Conservation (phyloP, 805 yeast species). For the Candida pini region DNA sequence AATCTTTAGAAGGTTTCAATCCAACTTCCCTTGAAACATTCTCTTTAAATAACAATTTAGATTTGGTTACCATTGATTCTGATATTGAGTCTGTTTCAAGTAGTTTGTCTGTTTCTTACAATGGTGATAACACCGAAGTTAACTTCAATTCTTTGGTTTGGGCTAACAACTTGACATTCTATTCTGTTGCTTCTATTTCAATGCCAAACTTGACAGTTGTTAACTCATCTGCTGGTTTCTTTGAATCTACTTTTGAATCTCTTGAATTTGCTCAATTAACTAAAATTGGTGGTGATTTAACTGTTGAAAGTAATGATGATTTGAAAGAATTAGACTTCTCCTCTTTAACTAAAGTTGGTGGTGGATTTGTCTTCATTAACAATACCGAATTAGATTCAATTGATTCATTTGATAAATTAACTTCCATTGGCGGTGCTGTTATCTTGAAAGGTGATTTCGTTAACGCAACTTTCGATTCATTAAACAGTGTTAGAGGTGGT, state of each 20-base stretch:
- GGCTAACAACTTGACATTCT: slow-evolving; percentile 87
- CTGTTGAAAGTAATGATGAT: slow-evolving; percentile 67
- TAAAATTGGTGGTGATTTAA: slow-evolving; percentile 73
- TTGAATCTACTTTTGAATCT: slow-evolving; percentile 59
- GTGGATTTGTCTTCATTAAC: slow-evolving; percentile 89
- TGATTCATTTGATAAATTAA: slow-evolving; percentile 68
- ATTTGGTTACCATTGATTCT: slow-evolving; percentile 67
- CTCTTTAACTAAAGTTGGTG: slow-evolving; percentile 69
- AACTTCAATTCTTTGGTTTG: slow-evolving; percentile 62
- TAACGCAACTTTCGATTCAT: slow-evolving; percentile 67
- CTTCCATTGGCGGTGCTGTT: slow-evolving; percentile 84
- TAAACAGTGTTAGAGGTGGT: slow-evolving; percentile 87
- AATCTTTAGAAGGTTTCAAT: slow-evolving; percentile 60
- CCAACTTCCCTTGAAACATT: slow-evolving; percentile 45
- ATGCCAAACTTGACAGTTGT: slow-evolving; percentile 63
- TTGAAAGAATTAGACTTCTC: slow-evolving; percentile 67
- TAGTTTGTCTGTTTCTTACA: slow-evolving; percentile 74
- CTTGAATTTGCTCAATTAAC: slow-evolving; percentile 51
- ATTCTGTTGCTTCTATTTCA: slow-evolving; percentile 69
- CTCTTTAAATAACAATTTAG: slow-evolving; percentile 87
- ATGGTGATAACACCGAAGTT: slow-evolving; percentile 72
- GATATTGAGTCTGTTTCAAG: slow-evolving; percentile 69
- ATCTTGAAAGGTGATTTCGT: slow-evolving; percentile 73
- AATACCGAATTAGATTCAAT: slow-evolving; percentile 66
- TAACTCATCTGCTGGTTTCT: slow-evolving; percentile 78